A percentile compares a stretch with the other conserved stretches of the same genome.
Conservation (phyloP, 768 basidiomycete species). For the Phaffia australis region DNA sequence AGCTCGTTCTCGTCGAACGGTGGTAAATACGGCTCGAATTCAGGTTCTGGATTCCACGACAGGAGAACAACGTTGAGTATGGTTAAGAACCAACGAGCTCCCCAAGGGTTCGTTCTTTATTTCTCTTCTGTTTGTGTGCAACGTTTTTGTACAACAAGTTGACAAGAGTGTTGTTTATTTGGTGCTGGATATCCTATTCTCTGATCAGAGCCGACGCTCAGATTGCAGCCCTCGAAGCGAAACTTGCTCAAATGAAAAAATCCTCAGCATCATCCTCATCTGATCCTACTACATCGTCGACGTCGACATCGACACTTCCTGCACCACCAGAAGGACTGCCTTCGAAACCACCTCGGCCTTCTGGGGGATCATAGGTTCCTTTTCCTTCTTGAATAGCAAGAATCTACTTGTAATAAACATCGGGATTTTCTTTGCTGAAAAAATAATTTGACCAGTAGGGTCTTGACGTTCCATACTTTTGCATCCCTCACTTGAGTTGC, state of each 20-base stretch:
- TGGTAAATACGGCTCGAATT: slow-evolving; percentile 19
- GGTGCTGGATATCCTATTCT: neutral
- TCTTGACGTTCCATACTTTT: too few relatives aligned
- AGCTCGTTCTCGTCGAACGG: slow-evolving; percentile 1
- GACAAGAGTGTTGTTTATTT: neutral
- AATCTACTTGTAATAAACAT: too few relatives aligned
- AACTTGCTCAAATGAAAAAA: slow-evolving; percentile 65
- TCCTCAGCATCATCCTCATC: neutral
- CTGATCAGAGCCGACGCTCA: slow-evolving; percentile 63
- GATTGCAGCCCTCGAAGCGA: slow-evolving; percentile 93
- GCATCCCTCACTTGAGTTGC: too few relatives aligned
- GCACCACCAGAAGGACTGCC: too few relatives aligned
- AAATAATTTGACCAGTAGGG: too few relatives aligned
- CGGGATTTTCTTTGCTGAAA: too few relatives aligned
- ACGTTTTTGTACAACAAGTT: neutral
- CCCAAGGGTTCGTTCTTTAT: slow-evolving; percentile 44
- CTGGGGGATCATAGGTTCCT: too few relatives aligned
- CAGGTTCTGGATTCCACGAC: slow-evolving; percentile 36
- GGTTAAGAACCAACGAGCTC: slow-evolving; percentile 56
- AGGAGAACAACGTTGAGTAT: slow-evolving; percentile 76
- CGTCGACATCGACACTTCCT: too few relatives aligned
- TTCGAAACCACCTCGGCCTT: too few relatives aligned
- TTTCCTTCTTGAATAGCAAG: too few relatives aligned
- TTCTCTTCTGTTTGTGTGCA: neutral
- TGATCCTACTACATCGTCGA: too few relatives aligned